These are phyloP conservation scores for Hygrocybe coccinea DNA, from an alignment of 768 basidiomycete species.

Conservation along the genomic window DNA sequence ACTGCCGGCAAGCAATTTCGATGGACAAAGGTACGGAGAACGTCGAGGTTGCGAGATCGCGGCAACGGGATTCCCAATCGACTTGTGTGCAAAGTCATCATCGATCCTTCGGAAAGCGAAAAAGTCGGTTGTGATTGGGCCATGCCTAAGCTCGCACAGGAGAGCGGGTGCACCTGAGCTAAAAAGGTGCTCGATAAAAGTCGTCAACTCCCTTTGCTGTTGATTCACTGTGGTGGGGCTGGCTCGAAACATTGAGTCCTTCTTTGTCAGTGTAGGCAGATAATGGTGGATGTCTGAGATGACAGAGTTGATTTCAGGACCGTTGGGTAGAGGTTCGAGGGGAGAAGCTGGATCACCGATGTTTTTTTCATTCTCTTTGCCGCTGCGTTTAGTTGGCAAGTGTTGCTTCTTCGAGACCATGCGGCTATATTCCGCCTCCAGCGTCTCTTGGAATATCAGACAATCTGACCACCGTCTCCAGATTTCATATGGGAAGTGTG, in stretches of 20 bases:
- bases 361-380: slow-evolving; percentile 69
- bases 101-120: slow-evolving; percentile 77
- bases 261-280: slow-evolving; percentile 65
- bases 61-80: slow-evolving; percentile 17
- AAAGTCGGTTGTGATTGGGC: slow-evolving; percentile 61
- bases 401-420: slow-evolving; percentile 66
- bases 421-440: slow-evolving; percentile 61
- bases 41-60: slow-evolving; percentile 10
- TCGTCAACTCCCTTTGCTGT: slow-evolving; percentile 54
- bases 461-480: slow-evolving; percentile 85
- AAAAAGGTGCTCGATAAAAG: slow-evolving; percentile 57
- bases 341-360: slow-evolving; percentile 74
- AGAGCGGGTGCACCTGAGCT: slow-evolving; percentile 58
- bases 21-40: neutral
- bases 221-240: slow-evolving; percentile 62
- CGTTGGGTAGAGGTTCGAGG: slow-evolving; percentile 80
- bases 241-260: slow-evolving; percentile 66
- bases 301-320: slow-evolving; percentile 70
- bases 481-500: slow-evolving; percentile 57
- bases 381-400: slow-evolving; percentile 65
- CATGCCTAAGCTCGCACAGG: slow-evolving; percentile 58
- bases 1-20: no score
- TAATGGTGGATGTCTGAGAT: slow-evolving; percentile 60
- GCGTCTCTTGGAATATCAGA: slow-evolving; percentile 63
- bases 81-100: slow-evolving; percentile 51